Evolutionary conservation across 1,284 basidiomycete genomes (phyloP).

Genomic region (Microbotryum saponariae): DNA sequence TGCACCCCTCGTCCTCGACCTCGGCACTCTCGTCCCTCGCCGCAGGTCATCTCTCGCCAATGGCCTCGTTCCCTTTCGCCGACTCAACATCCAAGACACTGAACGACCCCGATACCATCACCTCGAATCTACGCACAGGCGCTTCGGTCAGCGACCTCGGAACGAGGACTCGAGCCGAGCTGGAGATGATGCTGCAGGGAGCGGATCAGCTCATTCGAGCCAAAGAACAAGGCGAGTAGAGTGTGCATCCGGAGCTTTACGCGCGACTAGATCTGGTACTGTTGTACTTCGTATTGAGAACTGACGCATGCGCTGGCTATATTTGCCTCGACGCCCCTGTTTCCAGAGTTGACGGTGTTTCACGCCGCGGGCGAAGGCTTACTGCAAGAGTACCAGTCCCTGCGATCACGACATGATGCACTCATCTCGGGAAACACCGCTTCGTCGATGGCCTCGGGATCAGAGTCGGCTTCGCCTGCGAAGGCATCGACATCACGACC

Average conservation of each 20-base stretch:
- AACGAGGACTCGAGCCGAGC: slow-evolving; percentile 61
- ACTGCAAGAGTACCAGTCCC: slow-evolving; percentile 46
- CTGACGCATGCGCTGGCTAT: neutral
- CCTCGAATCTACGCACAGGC: neutral
- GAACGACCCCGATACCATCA: neutral
- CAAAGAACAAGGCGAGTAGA: slow-evolving; percentile 59
- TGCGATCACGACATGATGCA: slow-evolving; percentile 40
- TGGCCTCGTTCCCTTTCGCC: neutral
- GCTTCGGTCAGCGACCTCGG: slow-evolving; percentile 40
- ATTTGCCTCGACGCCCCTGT: slow-evolving; percentile 1
- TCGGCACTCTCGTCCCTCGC: too few species aligned
- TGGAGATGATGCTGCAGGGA: slow-evolving; percentile 47
- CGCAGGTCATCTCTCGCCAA: too few species aligned
- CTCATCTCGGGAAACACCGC: slow-evolving; percentile 27
- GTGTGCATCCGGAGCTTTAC: slow-evolving; percentile 32
- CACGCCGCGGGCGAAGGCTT: slow-evolving; percentile 41
- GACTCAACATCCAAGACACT: slow-evolving; percentile 4
- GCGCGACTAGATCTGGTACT: neutral
- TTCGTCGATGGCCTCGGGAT: slow-evolving; percentile 25
- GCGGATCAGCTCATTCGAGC: slow-evolving; percentile 60
- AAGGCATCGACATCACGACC: slow-evolving; percentile 12
- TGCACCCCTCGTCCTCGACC: too few species aligned
- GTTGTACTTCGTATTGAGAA: neutral
- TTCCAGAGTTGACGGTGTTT: slow-evolving; percentile 12
- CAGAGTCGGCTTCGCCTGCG: slow-evolving; percentile 34